Base-by-base conservation (phyloP, 495 filamentous ascomycete genomes). In the Polyplosphaeria fusca region DNA sequence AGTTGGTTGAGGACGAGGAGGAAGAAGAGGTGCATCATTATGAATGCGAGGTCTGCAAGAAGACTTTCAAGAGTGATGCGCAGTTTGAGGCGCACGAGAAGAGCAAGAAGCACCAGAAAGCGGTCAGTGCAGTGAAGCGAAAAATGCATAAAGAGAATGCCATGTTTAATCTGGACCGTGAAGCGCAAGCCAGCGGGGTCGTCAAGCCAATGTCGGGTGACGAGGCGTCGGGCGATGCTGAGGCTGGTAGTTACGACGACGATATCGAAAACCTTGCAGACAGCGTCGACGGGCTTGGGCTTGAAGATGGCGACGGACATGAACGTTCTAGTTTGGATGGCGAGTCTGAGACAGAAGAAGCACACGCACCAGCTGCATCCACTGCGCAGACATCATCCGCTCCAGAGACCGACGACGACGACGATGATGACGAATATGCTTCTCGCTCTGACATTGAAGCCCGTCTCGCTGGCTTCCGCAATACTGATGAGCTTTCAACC, bases 71-170 rank as follows among this genome's bases (percentile, higher is more conserved):
- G 68, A 96, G 90, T 52, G 85, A 95, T 66, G 88, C 87, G 61
- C 93, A 96, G 63, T 92, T 84, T 56, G 83, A 91, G 67, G 83
- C 87, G n/a, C 93, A 99, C 65, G 92, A 97, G 73, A 87, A 85
- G 71, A 96, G 91, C 74, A 97, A 95, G 67, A 97, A 96, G 68
- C 93, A 99, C 66, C 65, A 83, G 40, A 96, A 94, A 67, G 86
- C 88, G 2, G 79, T 95, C 4, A 82, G 89, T 56, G 80, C 89
- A 58, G 69, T 99, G 30, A 82, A 80, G 63, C 77, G 82, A 64
- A 84, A 92, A 70, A 96, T 99, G 92, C 79, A 75, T 60, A 80
- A 83, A 60, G 84, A 99, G 54, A 82, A 91, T 65, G 72, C 76
- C 42, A 69, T 69, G 26, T 67, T 89, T 4, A 73, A 83, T 47